A percentile compares a stretch with the other conserved stretches of the same genome.
phyloP scores from a whole-genome alignment of 441 rosid genomes.

The Populus tomentosa region DNA sequence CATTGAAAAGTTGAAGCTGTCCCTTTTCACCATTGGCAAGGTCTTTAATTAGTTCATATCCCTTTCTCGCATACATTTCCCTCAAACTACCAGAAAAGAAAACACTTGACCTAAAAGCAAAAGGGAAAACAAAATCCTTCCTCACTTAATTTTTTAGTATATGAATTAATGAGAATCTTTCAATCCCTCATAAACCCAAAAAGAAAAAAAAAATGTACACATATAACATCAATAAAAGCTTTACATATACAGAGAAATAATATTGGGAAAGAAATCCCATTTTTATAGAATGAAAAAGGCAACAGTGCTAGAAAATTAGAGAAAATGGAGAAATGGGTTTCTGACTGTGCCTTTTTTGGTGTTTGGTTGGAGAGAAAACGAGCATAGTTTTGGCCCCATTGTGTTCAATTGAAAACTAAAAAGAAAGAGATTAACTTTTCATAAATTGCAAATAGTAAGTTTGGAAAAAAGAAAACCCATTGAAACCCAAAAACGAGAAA shows the following conservation, averaged over 20 bases:
- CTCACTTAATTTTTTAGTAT: not conserved
- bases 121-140: not conserved
- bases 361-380: not conserved
- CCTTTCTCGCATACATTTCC: conserved; percentile 76
- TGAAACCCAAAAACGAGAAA: not conserved
- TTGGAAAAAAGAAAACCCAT: not conserved
- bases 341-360: not conserved
- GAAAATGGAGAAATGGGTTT: not conserved
- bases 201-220: not conserved
- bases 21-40: conserved; percentile 59
- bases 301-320: not conserved
- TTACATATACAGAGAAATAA: not conserved
- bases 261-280: not conserved
- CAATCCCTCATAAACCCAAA: not conserved
- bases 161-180: not conserved
- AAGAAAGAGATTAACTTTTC: no score
- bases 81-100: conserved; percentile 1
- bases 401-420: not conserved
- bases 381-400: not conserved
- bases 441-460: no score
- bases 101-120: not conserved
- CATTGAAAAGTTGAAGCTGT: conserved; percentile 68
- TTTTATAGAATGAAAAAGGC: not conserved
- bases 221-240: not conserved
- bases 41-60: conserved; percentile 67